Evolutionary conservation across 2,329 filamentous ascomycete species (phyloP).

Genomic region (Bisporella sp.): DNA sequence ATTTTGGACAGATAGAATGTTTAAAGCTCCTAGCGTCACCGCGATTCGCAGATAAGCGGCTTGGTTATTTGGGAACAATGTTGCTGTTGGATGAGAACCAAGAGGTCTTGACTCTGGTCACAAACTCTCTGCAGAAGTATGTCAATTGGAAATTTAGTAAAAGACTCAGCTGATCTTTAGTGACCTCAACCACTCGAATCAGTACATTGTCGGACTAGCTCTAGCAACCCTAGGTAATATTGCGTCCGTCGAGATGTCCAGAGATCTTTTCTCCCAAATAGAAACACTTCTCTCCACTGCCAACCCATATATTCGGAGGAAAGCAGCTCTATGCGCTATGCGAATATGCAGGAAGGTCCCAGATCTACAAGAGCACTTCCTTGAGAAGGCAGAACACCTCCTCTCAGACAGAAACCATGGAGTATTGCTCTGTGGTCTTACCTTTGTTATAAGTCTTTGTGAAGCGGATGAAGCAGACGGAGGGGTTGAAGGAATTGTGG

Average conservation of each 20-base stretch:
- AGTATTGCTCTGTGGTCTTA: conserved; percentile 86
- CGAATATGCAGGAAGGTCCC: conserved; percentile 97
- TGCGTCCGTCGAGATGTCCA: conserved; percentile 94
- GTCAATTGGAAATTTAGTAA: not conserved
- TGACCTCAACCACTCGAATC: conserved; percentile 93
- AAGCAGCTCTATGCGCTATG: conserved; percentile 98
- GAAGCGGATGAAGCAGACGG: conserved; percentile 91
- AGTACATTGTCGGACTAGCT: conserved; percentile 95
- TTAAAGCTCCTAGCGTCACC: conserved; percentile 94
- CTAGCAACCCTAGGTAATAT: conserved; percentile 97
- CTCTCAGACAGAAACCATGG: conserved; percentile 93
- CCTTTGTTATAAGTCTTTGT: conserved; percentile 84
- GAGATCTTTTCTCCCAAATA: conserved; percentile 94
- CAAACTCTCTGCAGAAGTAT: conserved; percentile 96
- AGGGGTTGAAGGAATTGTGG: conserved; percentile 81
- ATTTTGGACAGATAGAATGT: conserved; percentile 99
- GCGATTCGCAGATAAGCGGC: conserved; percentile 92
- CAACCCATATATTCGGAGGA: conserved; percentile 96
- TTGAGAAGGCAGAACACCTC: conserved; percentile 86
- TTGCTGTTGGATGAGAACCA: conserved; percentile 95
- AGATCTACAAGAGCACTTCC: conserved; percentile 92
- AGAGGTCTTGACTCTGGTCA: conserved; percentile 93
- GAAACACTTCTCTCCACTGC: conserved; percentile 85
- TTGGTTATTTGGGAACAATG: conserved; percentile 95
- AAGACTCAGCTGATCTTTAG: conserved; percentile 37